Conservation (phyloP, 805 yeast species). For the Metschnikowia proteae region DNA sequence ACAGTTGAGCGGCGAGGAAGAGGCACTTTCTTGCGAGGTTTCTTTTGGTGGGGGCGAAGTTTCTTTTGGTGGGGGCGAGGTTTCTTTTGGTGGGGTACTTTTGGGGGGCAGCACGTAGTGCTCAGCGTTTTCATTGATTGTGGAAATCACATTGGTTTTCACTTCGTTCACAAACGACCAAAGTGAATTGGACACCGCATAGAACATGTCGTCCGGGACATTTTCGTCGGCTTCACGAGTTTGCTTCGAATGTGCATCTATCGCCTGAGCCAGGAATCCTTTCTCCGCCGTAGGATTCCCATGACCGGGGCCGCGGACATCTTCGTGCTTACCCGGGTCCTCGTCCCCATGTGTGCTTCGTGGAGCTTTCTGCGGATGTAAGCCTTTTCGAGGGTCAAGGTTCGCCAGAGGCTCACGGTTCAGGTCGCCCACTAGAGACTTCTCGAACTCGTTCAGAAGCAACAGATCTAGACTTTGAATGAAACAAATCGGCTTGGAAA, state of each 20-base stretch:
- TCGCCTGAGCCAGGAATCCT: neutral
- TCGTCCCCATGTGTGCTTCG: neutral
- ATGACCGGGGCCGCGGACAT: neutral
- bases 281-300: neutral
- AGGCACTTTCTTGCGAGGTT: neutral
- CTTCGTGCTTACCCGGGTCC: neutral
- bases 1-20: neutral
- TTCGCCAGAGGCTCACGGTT: neutral
- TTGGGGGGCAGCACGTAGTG: conserved; percentile 1
- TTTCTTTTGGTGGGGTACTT: neutral
- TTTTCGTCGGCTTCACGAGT: neutral
- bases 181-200: conserved; percentile 38
- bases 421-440: conserved; percentile 8
- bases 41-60: neutral
- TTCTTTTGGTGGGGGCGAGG: too few species aligned
- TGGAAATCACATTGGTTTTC: conserved; percentile 18
- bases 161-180: conserved; percentile 45
- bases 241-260: neutral
- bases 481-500: conserved; percentile 53
- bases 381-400: neutral
- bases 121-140: conserved; percentile 7
- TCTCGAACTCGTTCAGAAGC: conserved; percentile 61
- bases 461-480: conserved; percentile 66
- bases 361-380: neutral
- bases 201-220: conserved; percentile 34